Evolutionary conservation across 192 early-diverging fungal genomes (phyloP).

Genomic region (Coemansia sp.): DNA sequence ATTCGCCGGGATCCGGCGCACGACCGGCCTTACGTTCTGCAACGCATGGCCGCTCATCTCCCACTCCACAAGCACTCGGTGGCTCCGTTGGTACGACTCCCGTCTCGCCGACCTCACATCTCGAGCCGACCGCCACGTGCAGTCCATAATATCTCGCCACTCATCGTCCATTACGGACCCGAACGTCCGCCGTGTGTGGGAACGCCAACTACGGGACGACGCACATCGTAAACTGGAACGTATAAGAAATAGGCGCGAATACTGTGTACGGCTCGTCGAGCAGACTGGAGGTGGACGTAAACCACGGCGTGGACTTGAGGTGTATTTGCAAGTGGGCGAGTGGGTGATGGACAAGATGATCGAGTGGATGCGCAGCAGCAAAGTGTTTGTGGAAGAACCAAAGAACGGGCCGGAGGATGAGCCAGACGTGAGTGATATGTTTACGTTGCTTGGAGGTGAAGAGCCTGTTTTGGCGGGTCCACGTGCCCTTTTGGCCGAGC

Average conservation of each 20-base stretch:
- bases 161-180: constrained; percentile 14
- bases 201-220: constrained; percentile 28
- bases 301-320: not conserved
- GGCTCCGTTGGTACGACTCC: constrained; percentile 37
- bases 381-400: not conserved
- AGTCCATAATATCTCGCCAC: constrained; percentile 5
- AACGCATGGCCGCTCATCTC: constrained; percentile 20
- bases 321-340: constrained; percentile 2
- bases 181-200: constrained; percentile 30
- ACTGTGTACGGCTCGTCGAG: not conserved
- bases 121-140: constrained; percentile 18
- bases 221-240: constrained; percentile 22
- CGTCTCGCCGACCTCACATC: constrained; percentile 22
- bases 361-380: not conserved
- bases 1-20: constrained; percentile 34
- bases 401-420: too few relatives aligned
- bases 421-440: too few relatives aligned
- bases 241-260: constrained; percentile 9
- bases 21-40: constrained; percentile 36
- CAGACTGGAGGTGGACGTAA: not conserved
- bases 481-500: too few relatives aligned
- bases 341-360: not conserved
- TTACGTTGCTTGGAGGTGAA: too few relatives aligned
- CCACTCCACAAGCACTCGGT: constrained; percentile 4
- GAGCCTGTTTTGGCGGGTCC: too few relatives aligned